Conservation (phyloP, 148 eudicot genomes). For the Talinum fruticosum region DNA sequence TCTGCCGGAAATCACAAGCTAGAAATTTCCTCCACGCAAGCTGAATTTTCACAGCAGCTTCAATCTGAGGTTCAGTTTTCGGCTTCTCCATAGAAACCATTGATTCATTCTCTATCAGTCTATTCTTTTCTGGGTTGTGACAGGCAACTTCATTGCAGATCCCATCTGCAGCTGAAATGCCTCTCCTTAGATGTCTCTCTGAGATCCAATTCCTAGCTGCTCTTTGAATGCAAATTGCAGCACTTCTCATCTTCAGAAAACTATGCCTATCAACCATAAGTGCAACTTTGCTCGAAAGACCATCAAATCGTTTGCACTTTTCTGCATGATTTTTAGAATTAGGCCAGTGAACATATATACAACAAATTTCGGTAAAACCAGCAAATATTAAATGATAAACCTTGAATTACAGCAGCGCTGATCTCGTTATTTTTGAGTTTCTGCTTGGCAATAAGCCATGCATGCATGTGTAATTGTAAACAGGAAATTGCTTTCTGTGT, state of each 20-base stretch:
- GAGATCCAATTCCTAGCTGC: constrained; percentile 48
- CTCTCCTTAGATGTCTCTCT: constrained; percentile 25
- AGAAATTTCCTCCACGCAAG: constrained; percentile 38
- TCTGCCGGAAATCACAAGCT: constrained; percentile 22
- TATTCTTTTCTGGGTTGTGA: constrained; percentile 24
- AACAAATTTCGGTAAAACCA: constrained; percentile 6
- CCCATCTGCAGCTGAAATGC: constrained; percentile 16
- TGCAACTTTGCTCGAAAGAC: constrained; percentile 26
- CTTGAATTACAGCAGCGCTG: constrained; percentile 26
- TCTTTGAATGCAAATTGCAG: constrained; percentile 47
- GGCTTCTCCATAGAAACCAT: constrained; percentile 12
- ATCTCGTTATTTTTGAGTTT: constrained; percentile 18
- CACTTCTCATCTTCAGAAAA: constrained; percentile 49
- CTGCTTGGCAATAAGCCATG: constrained; percentile 52
- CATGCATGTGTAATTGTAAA: constrained; percentile 47
- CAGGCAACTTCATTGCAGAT: constrained; percentile 20
- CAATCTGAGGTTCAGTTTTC: constrained; percentile 19
- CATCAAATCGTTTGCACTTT: constrained; percentile 27
- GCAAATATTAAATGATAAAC: constrained; percentile 24
- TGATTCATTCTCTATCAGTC: constrained; percentile 23
- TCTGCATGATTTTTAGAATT: constrained; percentile 33
- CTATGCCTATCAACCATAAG: constrained; percentile 52
- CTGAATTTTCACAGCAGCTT: constrained; percentile 47
- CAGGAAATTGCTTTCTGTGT: constrained; percentile 39
- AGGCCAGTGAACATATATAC: background rate